phyloP scores from a whole-genome alignment of 768 basidiomycete genomes.

The Calocybe indica region DNA sequence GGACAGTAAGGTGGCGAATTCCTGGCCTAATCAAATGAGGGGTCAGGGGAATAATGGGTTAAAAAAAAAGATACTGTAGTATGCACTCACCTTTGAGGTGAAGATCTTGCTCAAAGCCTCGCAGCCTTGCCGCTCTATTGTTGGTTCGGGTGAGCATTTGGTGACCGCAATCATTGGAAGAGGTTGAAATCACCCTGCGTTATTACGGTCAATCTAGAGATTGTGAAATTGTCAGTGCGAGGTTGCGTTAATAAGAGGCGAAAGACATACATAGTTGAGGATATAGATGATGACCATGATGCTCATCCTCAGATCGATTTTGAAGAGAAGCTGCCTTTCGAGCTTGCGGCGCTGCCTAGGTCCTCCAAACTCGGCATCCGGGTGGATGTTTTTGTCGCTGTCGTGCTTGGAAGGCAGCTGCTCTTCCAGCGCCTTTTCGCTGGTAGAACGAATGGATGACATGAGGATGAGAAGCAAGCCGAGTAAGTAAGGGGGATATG shows the following conservation, averaged over 20 bases:
- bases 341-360: conserved; percentile 17
- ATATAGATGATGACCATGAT: conserved; percentile 44
- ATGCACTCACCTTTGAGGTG: conserved; percentile 34
- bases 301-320: conserved; percentile 45
- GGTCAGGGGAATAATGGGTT: background rate
- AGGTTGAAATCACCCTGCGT: conserved; percentile 42
- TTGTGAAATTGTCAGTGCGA: conserved; percentile 32
- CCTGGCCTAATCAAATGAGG: conserved; percentile 14
- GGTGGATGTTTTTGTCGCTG: conserved; percentile 4
- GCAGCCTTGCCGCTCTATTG: conserved; percentile 53
- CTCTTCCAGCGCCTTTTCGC: conserved; percentile 8
- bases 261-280: conserved; percentile 29
- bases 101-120: conserved; percentile 61
- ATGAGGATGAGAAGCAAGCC: conserved; percentile 6
- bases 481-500: background rate
- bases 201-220: conserved; percentile 63
- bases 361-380: conserved; percentile 23
- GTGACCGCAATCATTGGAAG: background rate
- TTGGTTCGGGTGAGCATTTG: background rate
- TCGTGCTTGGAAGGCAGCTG: too few species aligned
- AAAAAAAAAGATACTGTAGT: too few species aligned
- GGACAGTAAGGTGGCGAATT: conserved; percentile 57
- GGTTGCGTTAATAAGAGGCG: background rate
- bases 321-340: conserved; percentile 35
- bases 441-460: conserved; percentile 11